phyloP scores from a whole-genome alignment of 805 yeast species.

The Metschnikowia shivogae region DNA sequence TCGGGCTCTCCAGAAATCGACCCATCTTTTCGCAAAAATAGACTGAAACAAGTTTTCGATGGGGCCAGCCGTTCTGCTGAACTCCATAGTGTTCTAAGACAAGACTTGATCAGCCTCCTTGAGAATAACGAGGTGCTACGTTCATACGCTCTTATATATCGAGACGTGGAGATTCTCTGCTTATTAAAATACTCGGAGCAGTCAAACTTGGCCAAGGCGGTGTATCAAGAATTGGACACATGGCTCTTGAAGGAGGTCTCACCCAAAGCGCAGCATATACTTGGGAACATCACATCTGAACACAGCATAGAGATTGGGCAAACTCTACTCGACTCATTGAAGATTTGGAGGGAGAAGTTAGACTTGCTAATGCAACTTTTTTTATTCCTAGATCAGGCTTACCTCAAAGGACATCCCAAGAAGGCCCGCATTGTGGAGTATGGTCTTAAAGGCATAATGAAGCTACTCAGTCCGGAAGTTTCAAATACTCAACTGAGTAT shows the following conservation, averaged over 20 bases:
- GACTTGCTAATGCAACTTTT: conserved; percentile 27
- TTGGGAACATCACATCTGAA: not conserved
- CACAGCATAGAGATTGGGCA: not conserved
- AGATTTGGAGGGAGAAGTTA: conserved; percentile 25
- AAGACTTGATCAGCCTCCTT: conserved; percentile 1
- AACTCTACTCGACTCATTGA: conserved; percentile 16
- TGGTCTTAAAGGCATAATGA: conserved; percentile 18
- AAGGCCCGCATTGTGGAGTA: conserved; percentile 23
- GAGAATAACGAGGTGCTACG: not conserved
- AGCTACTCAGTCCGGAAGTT: not conserved
- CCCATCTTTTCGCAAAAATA: conserved; percentile 3
- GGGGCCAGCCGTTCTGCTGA: conserved; percentile 1
- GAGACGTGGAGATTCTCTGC: conserved; percentile 31
- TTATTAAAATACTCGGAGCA: conserved; percentile 31
- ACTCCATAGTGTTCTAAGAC: conserved; percentile 2
- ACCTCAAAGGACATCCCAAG: conserved; percentile 31
- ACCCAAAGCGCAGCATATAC: conserved; percentile 7
- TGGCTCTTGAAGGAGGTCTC: conserved; percentile 13
- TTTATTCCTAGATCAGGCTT: conserved; percentile 33
- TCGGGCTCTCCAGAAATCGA: conserved; percentile 8
- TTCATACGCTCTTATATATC: conserved; percentile 15
- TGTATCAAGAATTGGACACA: conserved; percentile 19
- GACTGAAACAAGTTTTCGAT: conserved; percentile 7
- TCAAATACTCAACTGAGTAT: not conserved
- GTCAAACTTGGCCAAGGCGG: conserved; percentile 22